Percentiles rank a stretch among this genome's conserved stretches.
Evolutionary conservation across 352 stramenopile species (phyloP).

Genomic region (Globisporangium nagaii): DNA sequence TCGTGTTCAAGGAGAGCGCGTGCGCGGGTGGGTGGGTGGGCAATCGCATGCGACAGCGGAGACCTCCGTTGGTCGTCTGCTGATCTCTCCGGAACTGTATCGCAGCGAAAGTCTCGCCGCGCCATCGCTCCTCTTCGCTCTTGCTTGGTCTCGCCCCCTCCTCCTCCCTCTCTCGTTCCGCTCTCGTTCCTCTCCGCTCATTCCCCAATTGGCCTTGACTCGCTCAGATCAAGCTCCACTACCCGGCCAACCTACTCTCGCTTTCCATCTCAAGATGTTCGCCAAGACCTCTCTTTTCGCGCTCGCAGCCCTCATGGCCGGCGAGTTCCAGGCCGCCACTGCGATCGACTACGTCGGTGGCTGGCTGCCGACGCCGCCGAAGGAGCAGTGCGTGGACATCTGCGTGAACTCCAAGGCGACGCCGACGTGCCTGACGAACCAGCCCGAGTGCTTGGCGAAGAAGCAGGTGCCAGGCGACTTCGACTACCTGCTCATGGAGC

Average conservation of each 20-base stretch:
- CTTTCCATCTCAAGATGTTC: not conserved
- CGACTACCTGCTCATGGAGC: conserved; percentile 74
- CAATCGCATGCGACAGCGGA: not conserved
- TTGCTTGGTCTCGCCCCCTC: not conserved
- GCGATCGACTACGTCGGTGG: conserved; percentile 59
- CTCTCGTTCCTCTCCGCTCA: not conserved
- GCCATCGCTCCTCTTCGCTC: not conserved
- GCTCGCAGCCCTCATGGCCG: conserved; percentile 8
- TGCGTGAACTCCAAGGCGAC: conserved; percentile 53
- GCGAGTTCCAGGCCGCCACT: conserved; percentile 9
- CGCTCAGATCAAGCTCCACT: conserved; percentile 7
- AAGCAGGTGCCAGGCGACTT: conserved; percentile 63
- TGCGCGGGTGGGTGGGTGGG: not conserved
- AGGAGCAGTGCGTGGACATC: conserved; percentile 70
- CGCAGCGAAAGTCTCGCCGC: not conserved
- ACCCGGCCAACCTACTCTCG: not conserved
- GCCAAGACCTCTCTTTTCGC: conserved; percentile 12
- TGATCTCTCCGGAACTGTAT: conserved; percentile 2
- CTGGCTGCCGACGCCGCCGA: conserved; percentile 38
- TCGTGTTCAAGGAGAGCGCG: not conserved
- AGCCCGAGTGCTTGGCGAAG: conserved; percentile 52
- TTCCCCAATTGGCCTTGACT: conserved; percentile 10
- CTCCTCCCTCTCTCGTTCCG: not conserved
- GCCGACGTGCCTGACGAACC: conserved; percentile 54
- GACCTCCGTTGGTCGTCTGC: not conserved